Evolutionary conservation across 805 yeast species (phyloP), one percentile per base, ranked within the genome.

Genomic region (Candida adriatica): DNA sequence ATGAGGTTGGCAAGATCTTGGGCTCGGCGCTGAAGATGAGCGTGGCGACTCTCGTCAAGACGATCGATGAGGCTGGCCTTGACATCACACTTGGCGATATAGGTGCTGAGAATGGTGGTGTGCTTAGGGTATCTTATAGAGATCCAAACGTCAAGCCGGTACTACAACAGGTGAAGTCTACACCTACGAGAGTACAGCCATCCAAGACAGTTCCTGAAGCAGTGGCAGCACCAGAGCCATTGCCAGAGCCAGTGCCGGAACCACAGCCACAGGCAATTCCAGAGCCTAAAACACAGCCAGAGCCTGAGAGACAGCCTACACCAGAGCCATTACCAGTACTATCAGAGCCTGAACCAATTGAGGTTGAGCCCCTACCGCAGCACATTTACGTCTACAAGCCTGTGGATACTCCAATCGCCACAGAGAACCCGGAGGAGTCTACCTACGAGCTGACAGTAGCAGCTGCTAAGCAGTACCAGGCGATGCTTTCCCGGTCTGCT

Each of bases 381-480:
- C 54, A 50, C 28, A 31, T 50, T 1, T 48, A 44, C 21, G 45
- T 48, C n/a, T 50, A 32, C 27, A 46, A 37, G 16, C 41, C 49
- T 13, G 15, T 49, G 15, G 22, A 33, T 1, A 20, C 16, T 3
- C 44, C 52, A 17, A 15, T 43, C n/a, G 10, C 37, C 4, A 31
- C 33, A 3, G 25, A 22, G 2, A 37, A 41, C 6, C 62, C 60
- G 9, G 67, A 62, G 6, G 62, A 60, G 1, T 58, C 53, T 0
- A 49, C 48, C 4, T 66, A 63, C 31, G 74, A 71, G 16, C 48
- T 75, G 44, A 61, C 71, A 1, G 57, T 70, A 5, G 64, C 65
- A 3, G 79, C 76, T 38, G 79, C 78, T 4, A 59, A 62, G 30
- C 53, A 57, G 15, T 77, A 76, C 42, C 79, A 73, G 42, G 50